phyloP scores from a whole-genome alignment of 345 rosid genomes.

The Orychophragmus violaceus region DNA sequence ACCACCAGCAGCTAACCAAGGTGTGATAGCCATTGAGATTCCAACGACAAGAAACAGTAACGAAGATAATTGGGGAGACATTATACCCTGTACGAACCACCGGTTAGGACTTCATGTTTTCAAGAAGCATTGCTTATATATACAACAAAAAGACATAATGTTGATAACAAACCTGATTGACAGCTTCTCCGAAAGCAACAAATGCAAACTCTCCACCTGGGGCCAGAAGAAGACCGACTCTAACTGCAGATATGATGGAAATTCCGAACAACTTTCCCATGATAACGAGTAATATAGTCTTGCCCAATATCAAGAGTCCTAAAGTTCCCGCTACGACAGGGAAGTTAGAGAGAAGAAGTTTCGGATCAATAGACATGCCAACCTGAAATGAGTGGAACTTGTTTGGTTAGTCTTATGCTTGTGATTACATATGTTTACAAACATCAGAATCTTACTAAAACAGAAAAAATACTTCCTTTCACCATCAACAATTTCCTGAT shows the following conservation, averaged over 20 bases:
- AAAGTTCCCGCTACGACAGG: conserved; percentile 70
- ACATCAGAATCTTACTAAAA: neutral
- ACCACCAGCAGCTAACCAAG: conserved; percentile 99
- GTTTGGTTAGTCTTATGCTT: conserved; percentile 25
- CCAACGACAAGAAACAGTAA: conserved; percentile 95
- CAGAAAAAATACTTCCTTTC: neutral
- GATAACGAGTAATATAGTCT: conserved; percentile 64
- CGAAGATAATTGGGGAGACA: conserved; percentile 90
- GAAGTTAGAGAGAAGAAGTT: conserved; percentile 82
- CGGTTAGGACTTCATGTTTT: conserved; percentile 7
- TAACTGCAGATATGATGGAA: conserved; percentile 77
- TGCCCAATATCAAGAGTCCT: conserved; percentile 84
- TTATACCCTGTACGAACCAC: conserved; percentile 68
- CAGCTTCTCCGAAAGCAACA: conserved; percentile 99
- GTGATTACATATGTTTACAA: neutral
- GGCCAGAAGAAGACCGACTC: conserved; percentile 95
- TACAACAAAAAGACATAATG: neutral
- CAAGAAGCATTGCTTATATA: neutral
- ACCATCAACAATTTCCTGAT: neutral
- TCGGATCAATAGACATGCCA: conserved; percentile 99
- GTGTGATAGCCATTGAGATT: conserved; percentile 95
- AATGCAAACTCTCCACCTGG: conserved; percentile 99
- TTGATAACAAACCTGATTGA: conserved; percentile 66
- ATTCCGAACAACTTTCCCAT: conserved; percentile 84
- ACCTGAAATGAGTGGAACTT: conserved; percentile 55